phyloP scores from a whole-genome alignment of 108 stramenopile species.

The Cyclotella baltica region DNA sequence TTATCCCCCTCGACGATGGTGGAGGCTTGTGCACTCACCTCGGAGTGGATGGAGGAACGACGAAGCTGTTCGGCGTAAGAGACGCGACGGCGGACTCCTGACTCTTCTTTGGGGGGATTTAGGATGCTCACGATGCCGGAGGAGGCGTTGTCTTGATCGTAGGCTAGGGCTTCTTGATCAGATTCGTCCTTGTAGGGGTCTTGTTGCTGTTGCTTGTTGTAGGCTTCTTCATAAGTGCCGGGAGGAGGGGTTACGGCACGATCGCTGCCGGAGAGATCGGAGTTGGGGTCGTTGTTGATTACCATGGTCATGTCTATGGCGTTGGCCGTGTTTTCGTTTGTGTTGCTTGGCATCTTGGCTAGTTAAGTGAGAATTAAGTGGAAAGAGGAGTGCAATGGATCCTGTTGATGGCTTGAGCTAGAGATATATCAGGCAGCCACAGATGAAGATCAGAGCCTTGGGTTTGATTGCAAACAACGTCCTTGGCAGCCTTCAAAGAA shows the following conservation, averaged over 20 bases:
- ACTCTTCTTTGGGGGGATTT: background rate
- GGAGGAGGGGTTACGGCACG: background rate
- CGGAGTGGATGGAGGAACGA: background rate
- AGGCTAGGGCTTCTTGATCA: no score
- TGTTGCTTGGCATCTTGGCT: no score
- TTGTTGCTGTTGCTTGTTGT: background rate
- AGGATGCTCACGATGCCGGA: background rate
- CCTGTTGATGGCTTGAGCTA: no score
- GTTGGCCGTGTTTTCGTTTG: no score
- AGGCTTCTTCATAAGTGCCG: background rate
- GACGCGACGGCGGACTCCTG: constrained; percentile 3
- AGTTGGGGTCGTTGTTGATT: background rate
- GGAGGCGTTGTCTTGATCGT: background rate
- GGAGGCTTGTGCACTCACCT: background rate
- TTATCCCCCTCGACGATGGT: background rate
- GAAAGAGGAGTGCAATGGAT: no score
- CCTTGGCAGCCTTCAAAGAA: no score
- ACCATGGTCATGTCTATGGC: background rate
- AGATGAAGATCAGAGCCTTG: no score
- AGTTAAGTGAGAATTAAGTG: no score
- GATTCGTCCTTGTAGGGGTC: no score
- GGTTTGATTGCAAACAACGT: no score
- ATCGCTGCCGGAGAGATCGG: background rate
- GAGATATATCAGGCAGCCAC: no score
- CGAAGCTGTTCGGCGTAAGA: constrained; percentile 13